Evolutionary conservation across 23 red algal genomes (phyloP).

Genomic region (Cyanidium caldarium): DNA sequence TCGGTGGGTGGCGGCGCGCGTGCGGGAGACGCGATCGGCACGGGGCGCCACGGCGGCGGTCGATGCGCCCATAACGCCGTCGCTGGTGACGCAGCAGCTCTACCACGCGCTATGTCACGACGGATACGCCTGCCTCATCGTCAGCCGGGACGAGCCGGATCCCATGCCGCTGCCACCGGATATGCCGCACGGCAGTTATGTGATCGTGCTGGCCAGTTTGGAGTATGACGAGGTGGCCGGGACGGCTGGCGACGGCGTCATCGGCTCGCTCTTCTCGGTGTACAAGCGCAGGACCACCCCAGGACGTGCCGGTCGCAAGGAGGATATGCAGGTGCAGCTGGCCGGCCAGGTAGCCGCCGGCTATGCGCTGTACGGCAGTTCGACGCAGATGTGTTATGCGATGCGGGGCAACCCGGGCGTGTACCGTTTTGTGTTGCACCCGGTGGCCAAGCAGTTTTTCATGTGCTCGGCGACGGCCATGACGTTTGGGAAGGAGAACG

Average conservation of each 20-base stretch:
- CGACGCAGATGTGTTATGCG: slow-evolving; percentile 77
- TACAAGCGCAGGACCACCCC: slow-evolving; percentile 70
- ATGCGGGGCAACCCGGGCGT: slow-evolving; percentile 62
- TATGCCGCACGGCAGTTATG: slow-evolving; percentile 85
- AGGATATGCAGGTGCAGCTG: slow-evolving; percentile 62
- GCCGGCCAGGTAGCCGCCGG: slow-evolving; percentile 82
- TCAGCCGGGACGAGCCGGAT: slow-evolving; percentile 40
- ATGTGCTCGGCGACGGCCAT: slow-evolving; percentile 24
- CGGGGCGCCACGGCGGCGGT: slow-evolving; percentile 26
- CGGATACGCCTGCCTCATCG: slow-evolving; percentile 91
- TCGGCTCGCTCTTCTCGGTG: slow-evolving; percentile 70
- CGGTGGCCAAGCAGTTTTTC: slow-evolving; percentile 91
- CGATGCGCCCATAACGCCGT: slow-evolving; percentile 15
- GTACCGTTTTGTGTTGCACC: slow-evolving; percentile 91
- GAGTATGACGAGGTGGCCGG: slow-evolving; percentile 35
- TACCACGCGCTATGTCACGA: slow-evolving; percentile 68
- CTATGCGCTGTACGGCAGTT: slow-evolving; percentile 56
- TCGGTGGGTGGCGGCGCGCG: slow-evolving; percentile 38
- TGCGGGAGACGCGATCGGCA: slow-evolving; percentile 21
- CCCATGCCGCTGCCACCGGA: slow-evolving; percentile 74
- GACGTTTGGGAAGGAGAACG: not conserved
- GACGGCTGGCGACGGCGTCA: slow-evolving; percentile 33
- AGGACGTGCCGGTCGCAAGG: slow-evolving; percentile 58
- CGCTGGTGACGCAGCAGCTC: slow-evolving; percentile 38
- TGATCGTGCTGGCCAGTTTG: slow-evolving; percentile 71